phyloP scores from a whole-genome alignment of 2,329 filamentous ascomycete species.

The Arthrobotrys megalospora region DNA sequence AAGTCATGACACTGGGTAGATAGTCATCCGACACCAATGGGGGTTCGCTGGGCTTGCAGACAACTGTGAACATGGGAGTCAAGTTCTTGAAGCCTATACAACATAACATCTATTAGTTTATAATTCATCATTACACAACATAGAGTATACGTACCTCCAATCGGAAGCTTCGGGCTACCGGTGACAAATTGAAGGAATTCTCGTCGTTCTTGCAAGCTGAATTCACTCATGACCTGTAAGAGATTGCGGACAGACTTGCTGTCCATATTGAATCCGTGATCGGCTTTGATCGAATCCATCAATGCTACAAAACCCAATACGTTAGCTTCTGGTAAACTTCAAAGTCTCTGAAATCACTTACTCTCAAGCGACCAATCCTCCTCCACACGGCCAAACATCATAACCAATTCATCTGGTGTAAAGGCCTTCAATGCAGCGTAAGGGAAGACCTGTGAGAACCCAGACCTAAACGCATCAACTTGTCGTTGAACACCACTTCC shows the following conservation, averaged over 20 bases:
- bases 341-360: constrained; percentile 70
- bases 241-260: constrained; percentile 95
- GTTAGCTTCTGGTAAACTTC: constrained; percentile 63
- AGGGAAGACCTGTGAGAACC: constrained; percentile 96
- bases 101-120: constrained; percentile 39
- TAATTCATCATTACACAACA: constrained; percentile 32
- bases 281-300: constrained; percentile 98
- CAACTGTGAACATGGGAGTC: constrained; percentile 98
- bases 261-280: constrained; percentile 98
- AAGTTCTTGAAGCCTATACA: constrained; percentile 89
- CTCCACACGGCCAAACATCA: constrained; percentile 90
- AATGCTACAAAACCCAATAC: constrained; percentile 75
- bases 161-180: constrained; percentile 96
- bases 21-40: constrained; percentile 97
- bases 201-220: constrained; percentile 80
- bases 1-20: constrained; percentile 99
- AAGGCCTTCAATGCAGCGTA: constrained; percentile 94
- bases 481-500: constrained; percentile 90
- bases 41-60: constrained; percentile 97
- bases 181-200: constrained; percentile 99
- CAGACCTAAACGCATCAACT: constrained; percentile 88
- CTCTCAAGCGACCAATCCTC: constrained; percentile 99
- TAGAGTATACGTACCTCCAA: constrained; percentile 80
- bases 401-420: constrained; percentile 93
- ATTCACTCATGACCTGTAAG: constrained; percentile 92